Conservation (phyloP, 305 asterid genomes). For the Fraxinus xanthoxyloides region DNA sequence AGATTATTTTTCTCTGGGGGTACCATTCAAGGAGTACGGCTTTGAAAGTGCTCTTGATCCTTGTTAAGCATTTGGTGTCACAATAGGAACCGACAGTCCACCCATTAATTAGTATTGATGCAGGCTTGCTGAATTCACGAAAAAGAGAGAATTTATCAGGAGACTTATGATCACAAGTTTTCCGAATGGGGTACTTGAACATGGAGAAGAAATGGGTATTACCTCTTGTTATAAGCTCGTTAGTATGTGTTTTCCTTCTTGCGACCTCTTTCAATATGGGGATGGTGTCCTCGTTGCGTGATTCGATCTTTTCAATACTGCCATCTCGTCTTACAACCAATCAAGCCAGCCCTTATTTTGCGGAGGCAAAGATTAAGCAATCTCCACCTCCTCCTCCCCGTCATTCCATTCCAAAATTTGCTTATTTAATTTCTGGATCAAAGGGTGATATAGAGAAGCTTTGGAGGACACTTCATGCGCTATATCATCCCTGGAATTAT, state of each 20-base stretch:
- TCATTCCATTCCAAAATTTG: constrained; percentile 71
- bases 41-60: constrained; percentile 22
- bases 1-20: constrained; percentile 12
- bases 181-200: constrained; percentile 60
- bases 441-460: constrained; percentile 87
- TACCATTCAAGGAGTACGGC: constrained; percentile 23
- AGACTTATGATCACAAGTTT: constrained; percentile 45
- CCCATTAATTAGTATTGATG: constrained; percentile 2
- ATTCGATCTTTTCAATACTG: constrained; percentile 57
- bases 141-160: constrained; percentile 23
- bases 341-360: constrained; percentile 35
- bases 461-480: constrained; percentile 80
- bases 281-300: constrained; percentile 56
- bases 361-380: constrained; percentile 38
- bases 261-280: constrained; percentile 80
- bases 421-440: constrained; percentile 84
- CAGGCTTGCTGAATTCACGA: constrained; percentile 26
- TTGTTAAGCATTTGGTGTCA: constrained; percentile 29
- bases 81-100: constrained; percentile 25
- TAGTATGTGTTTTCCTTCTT: constrained; percentile 57
- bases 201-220: constrained; percentile 85
- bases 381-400: constrained; percentile 48
- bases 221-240: constrained; percentile 66
- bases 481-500: constrained; percentile 89
- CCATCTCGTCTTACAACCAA: constrained; percentile 43